Evolutionary conservation across 73 alveolate genomes (phyloP), one percentile per base, ranked within the genome.

Genomic region (Halteria grandinella): DNA sequence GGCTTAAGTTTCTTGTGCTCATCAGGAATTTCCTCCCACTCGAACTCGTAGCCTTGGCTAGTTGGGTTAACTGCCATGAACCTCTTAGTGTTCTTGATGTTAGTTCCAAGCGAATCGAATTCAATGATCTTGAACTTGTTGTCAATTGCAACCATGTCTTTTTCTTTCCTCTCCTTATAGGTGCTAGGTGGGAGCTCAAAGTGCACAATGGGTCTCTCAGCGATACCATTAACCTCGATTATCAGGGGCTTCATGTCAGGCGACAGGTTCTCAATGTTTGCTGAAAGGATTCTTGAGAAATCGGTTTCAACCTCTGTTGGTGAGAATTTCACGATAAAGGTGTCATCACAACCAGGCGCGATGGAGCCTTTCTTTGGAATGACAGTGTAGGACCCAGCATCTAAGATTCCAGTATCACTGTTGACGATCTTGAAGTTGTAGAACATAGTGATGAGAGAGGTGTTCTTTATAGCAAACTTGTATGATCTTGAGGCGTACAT

Each of bases 31-130:
- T 90, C 98, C 64, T 94, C 97, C 99, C 99, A 98, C 71, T 93
- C 98, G 86, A 97, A 98, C 63, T 98, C 99, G 79, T 98, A 98
- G 55, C 99, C 98, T 79, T 94, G 97, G 54, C 94, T 88, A 7
- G 99, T 98, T 41, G 99, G 99, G 87, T 98, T 97, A 59, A 97
- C 96, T 11, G 98, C 99, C 91, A 95, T 95, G 94, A 98, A 98
- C 79, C 99, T 88, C 79, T 89, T 96, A 14, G 99, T 96, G 89
- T 98, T 98, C 79, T 96, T 92, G 29, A 98, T 98, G 82, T 92
- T 96, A 66, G 97, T 86, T 37, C 99, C 99, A 57, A 98, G 85
- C 57, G 98, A 87, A 75, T 97, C 99, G 78, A 97, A 98, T 70
- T 97, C 99, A 49, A 98, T 88, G 52, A 97, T 96, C 79, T 89